Conservation (phyloP, 2,329 filamentous ascomycete species). For the Colletotrichum coccodes region DNA sequence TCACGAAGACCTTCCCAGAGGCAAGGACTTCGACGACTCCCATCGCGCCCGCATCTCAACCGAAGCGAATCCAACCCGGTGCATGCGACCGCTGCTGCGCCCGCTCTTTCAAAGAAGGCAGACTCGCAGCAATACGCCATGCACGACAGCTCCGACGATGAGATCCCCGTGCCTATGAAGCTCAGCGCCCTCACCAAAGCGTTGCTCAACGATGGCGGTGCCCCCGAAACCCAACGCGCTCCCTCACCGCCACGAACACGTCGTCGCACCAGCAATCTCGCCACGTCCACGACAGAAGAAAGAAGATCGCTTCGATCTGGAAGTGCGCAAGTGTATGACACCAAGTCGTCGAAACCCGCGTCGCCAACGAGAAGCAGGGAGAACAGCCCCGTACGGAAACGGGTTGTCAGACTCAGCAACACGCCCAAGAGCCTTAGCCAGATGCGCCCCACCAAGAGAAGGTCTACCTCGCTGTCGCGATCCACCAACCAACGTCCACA, state of each 20-base stretch:
- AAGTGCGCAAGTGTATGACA: conserved; percentile 53
- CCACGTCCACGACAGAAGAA: conserved; percentile 55
- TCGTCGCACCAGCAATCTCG: conserved; percentile 59
- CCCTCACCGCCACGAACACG: conserved; percentile 59
- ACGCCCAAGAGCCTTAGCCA: conserved; percentile 56
- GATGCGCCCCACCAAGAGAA: conserved; percentile 52
- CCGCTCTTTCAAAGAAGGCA: conserved; percentile 39
- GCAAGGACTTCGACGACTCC: conserved; percentile 62
- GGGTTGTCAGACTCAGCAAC: conserved; percentile 67
- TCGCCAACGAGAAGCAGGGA: conserved; percentile 60
- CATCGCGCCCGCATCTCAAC: conserved; percentile 56
- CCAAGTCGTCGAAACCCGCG: conserved; percentile 49
- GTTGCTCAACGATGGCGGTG: conserved; percentile 73
- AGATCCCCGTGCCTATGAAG: conserved; percentile 91
- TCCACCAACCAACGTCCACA: conserved; percentile 40
- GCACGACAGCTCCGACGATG: conserved; percentile 93
- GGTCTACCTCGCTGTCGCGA: conserved; percentile 62
- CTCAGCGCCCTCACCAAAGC: conserved; percentile 93
- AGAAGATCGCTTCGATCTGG: conserved; percentile 58
- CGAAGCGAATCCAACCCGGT: conserved; percentile 58
- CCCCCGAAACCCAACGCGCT: conserved; percentile 54
- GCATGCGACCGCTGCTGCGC: conserved; percentile 37
- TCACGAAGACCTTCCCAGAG: conserved; percentile 65
- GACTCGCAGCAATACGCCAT: conserved; percentile 60
- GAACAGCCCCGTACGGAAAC: conserved; percentile 63